Conservation (phyloP, 371 early-diverging fungal genomes). For the Mucor racemosus region DNA sequence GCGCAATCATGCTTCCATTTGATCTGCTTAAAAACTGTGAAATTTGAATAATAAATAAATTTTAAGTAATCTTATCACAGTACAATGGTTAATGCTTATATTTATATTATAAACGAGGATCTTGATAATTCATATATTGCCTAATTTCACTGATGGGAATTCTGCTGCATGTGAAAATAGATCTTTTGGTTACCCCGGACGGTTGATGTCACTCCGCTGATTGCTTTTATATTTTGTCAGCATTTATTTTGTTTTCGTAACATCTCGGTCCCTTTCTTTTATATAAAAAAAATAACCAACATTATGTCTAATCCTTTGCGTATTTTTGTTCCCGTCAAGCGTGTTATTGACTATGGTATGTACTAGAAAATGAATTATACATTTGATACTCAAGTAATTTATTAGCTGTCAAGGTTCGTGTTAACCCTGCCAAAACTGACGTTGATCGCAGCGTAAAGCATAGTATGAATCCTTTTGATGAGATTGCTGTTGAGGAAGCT, state of each 20-base stretch:
- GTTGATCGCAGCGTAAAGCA: conserved; percentile 97
- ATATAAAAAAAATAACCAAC: conserved; percentile 1
- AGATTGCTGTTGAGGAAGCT: conserved; percentile 97
- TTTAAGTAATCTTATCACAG: neutral
- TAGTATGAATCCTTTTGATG: conserved; percentile 99
- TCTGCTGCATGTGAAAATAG: conserved; percentile 21
- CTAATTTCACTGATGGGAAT: conserved; percentile 12
- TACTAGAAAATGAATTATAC: neutral
- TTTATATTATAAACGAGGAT: neutral
- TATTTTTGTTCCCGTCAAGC: conserved; percentile 93
- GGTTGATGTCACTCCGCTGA: conserved; percentile 26
- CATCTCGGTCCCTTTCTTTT: conserved; percentile 12
- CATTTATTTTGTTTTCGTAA: conserved; percentile 10
- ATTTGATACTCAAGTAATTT: neutral
- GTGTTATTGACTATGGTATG: conserved; percentile 93
- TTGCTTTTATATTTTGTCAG: conserved; percentile 3
- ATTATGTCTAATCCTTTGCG: conserved; percentile 60
- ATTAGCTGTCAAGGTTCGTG: conserved; percentile 93
- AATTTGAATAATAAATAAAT: neutral
- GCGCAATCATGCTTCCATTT: neutral
- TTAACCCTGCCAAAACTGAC: conserved; percentile 85
- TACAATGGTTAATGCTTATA: neutral
- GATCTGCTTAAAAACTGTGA: neutral
- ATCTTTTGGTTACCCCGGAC: conserved; percentile 8
- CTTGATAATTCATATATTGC: neutral